Evolutionary conservation across 1,284 basidiomycete species (phyloP).

Genomic region (Apiotrichum sp.): DNA sequence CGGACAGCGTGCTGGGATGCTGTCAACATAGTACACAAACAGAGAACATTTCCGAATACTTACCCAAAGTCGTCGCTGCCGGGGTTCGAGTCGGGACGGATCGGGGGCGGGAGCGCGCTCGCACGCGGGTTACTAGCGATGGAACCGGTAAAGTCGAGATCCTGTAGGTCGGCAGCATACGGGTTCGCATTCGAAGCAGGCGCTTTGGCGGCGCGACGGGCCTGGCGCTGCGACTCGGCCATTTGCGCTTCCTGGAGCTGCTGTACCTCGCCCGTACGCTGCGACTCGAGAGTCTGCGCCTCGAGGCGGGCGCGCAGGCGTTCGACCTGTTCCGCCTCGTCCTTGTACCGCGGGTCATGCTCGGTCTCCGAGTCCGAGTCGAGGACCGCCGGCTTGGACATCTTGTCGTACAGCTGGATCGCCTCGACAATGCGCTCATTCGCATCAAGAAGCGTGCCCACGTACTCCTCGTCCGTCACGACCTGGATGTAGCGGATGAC

Average conservation of each 20-base stretch:
- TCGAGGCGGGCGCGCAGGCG: slow-evolving; percentile 34
- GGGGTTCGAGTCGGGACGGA: slow-evolving; percentile 42
- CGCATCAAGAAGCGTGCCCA: slow-evolving; percentile 85
- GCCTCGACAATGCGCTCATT: slow-evolving; percentile 86
- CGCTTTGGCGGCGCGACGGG: slow-evolving; percentile 10
- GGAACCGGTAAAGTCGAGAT: slow-evolving; percentile 51
- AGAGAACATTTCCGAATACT: neutral
- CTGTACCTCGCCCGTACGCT: slow-evolving; percentile 52
- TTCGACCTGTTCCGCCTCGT: slow-evolving; percentile 13
- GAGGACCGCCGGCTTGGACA: slow-evolving; percentile 51
- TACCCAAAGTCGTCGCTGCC: slow-evolving; percentile 23
- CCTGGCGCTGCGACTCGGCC: slow-evolving; percentile 55
- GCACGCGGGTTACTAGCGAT: slow-evolving; percentile 2
- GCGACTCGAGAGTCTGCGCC: slow-evolving; percentile 44
- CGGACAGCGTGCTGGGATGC: slow-evolving; percentile 67
- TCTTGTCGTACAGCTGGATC: slow-evolving; percentile 77
- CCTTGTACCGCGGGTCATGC: neutral
- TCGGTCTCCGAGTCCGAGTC: slow-evolving; percentile 49
- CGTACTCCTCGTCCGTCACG: slow-evolving; percentile 87
- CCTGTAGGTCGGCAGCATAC: slow-evolving; percentile 62
- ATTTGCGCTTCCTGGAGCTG: slow-evolving; percentile 46
- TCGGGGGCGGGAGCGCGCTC: slow-evolving; percentile 41
- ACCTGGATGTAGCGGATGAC: slow-evolving; percentile 88
- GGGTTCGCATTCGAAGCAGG: slow-evolving; percentile 6
- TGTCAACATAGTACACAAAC: neutral